Conservation (phyloP, 345 rosid species). For the Xanthoceras sorbifolium region DNA sequence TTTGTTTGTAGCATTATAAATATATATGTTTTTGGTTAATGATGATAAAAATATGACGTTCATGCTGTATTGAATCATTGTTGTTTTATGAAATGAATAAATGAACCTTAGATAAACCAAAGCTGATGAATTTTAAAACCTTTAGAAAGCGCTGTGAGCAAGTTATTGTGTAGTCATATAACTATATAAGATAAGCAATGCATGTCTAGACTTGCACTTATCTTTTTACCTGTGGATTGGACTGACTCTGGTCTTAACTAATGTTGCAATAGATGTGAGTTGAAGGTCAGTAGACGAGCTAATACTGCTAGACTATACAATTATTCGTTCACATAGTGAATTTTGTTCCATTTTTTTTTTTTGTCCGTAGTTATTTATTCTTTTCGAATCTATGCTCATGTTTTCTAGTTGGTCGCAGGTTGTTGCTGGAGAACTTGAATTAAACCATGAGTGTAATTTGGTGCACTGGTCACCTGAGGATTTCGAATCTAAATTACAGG, state of each 20-base stretch:
- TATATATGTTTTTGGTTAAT: background rate
- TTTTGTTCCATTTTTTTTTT: background rate
- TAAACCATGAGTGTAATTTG: constrained; percentile 80
- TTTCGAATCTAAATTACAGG: constrained; percentile 96
- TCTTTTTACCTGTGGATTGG: background rate
- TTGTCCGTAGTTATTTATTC: background rate
- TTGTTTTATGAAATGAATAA: background rate
- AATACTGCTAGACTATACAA: background rate
- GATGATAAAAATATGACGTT: background rate
- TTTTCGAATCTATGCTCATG: background rate
- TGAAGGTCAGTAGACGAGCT: background rate
- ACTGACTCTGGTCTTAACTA: background rate
- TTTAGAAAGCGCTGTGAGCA: background rate
- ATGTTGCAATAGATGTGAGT: background rate
- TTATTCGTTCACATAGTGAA: background rate
- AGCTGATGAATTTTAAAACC: too few species aligned
- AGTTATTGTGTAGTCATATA: background rate
- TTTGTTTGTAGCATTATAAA: background rate
- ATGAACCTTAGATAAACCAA: background rate
- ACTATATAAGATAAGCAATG: background rate
- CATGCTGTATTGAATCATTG: background rate
- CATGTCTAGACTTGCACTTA: background rate
- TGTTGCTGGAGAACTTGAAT: constrained; percentile 97
- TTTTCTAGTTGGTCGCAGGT: constrained; percentile 52
- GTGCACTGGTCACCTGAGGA: constrained; percentile 98